Base-by-base conservation (phyloP, 2,329 filamentous ascomycete genomes). In the Alternaria brassicicola region DNA sequence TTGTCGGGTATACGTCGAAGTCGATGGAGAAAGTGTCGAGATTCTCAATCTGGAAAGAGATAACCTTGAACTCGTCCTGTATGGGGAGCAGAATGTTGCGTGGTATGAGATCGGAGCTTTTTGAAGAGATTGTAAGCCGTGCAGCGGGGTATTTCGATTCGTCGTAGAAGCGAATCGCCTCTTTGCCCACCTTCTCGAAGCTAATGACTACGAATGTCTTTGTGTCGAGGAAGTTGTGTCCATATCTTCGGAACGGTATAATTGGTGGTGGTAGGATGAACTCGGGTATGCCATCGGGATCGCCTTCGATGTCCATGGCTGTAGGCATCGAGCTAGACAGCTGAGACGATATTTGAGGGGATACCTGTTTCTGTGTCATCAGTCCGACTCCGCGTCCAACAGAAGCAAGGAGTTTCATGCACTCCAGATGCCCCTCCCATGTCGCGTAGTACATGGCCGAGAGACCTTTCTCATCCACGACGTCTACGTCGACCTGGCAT, bases 381-480 rank as follows among this genome's bases (percentile, higher is more conserved):
- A 74, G 69, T 31, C 69, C 76, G 55, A 73, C 70, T 21, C 68
- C 72, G 28, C 69, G 75, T 39, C 70, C 75, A 23, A 80, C 78
- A 1, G 88, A 86, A 4, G 88, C 88, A 30, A 99, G 85, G 7
- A 97, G 84, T 70, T 89, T 89, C 91, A 99, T 97, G 79, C 95
- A 98, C 71, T 94, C 90, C 53, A 98, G 80, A 74, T 98, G 92
- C 0, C 95, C 95, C 79, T 99, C 95, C 95, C 95, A 99, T 0
- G 93, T 94, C 13, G 95, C 95, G 78, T 99, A 99, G 78, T 99
- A 99, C 88, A 98, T 93, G 26, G 95, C 93, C 2, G 93, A 92
- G 4, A 98, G 84, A 15, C 88, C 89, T 74, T 98, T 99, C 78
- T 99, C 95, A 72, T 99, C 95, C 41, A 92, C 80, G 53, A 93